Conservation (phyloP, 192 early-diverging fungal genomes). For the Podila epicladia region DNA sequence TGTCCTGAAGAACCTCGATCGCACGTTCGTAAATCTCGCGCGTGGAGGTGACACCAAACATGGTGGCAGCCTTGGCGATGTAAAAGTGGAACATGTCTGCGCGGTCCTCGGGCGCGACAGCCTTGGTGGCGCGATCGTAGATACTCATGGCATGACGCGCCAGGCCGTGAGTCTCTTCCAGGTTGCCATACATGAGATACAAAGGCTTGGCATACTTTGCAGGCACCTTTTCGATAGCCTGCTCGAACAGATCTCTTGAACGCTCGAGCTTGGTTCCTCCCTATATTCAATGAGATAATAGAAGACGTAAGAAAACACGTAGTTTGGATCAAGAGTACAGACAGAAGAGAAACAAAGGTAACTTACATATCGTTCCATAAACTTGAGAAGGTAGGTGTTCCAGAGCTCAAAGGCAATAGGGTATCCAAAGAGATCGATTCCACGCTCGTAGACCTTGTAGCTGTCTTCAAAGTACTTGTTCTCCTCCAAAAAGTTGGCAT, state of each 20-base stretch:
- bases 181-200: conserved; percentile 89
- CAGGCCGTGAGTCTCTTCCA: conserved; percentile 93
- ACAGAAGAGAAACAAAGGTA: neutral
- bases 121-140: conserved; percentile 90
- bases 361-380: conserved; percentile 82
- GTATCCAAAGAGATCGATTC: conserved; percentile 95
- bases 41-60: conserved; percentile 87
- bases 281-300: conserved; percentile 18
- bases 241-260: conserved; percentile 94
- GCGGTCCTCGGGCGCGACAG: conserved; percentile 78
- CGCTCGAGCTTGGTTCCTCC: conserved; percentile 90
- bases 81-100: conserved; percentile 89
- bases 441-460: conserved; percentile 95
- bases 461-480: conserved; percentile 93
- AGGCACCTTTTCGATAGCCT: conserved; percentile 88
- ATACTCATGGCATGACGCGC: conserved; percentile 93
- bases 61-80: conserved; percentile 86
- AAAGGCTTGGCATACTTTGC: conserved; percentile 86
- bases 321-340: neutral
- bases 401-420: conserved; percentile 98
- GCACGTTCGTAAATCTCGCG: conserved; percentile 96
- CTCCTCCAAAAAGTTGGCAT: conserved; percentile 90
- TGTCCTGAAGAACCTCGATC: conserved; percentile 86
- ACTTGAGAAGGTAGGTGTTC: conserved; percentile 93
- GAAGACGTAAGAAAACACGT: neutral